Base-by-base conservation (phyloP, 495 filamentous ascomycete species). In the Lichenothelia convexa region DNA sequence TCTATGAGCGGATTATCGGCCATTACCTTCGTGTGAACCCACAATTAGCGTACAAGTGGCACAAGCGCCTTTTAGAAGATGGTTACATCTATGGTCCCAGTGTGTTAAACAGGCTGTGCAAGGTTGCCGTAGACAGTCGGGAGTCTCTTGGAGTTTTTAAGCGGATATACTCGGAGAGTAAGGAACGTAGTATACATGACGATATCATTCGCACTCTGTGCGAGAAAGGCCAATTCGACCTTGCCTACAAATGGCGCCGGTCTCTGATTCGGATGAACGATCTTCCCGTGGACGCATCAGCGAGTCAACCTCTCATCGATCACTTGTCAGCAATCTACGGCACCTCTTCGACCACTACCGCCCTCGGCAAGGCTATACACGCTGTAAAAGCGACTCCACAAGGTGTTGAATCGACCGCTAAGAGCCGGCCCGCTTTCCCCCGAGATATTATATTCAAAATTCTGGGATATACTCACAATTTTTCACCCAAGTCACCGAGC, bases 171-270 rank as follows among this genome's bases (percentile, higher is more conserved):
- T 31, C 36, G 18, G 29, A 35, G 4, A 47, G 44, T 56, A 46
- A 51, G 21, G 45, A 67, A 47, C 67, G 65, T 35, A 52, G 62
- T 20, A 53, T 81, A 2, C 86, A 86, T 47, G 67, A 69, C 19
- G 54, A 51, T 3, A 45, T 77, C 17, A 63, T 91, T 8, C 62
- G 68, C 5, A 54, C 53, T n/a, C 53, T 83, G 1, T 64, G 68
- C 40, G 43, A 55, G 4, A 41, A 59, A 12, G 67, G 67, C 3
- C 47, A 60, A 22, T 62, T 60, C 15, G 46, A 59, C 2, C 40
- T 68, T 12, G 75, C 74, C 16, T 47, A 63, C 4, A 55, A 54
- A 11, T 83, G 79, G 75, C 76, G 83, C 47, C 40, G 49, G 6
- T 58, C 68, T 21, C 53, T 77, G 13, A 30, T 65, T 16, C 26